Evolutionary conservation across 768 basidiomycete genomes (phyloP).

Genomic region (Clitopilus passeckerianus): DNA sequence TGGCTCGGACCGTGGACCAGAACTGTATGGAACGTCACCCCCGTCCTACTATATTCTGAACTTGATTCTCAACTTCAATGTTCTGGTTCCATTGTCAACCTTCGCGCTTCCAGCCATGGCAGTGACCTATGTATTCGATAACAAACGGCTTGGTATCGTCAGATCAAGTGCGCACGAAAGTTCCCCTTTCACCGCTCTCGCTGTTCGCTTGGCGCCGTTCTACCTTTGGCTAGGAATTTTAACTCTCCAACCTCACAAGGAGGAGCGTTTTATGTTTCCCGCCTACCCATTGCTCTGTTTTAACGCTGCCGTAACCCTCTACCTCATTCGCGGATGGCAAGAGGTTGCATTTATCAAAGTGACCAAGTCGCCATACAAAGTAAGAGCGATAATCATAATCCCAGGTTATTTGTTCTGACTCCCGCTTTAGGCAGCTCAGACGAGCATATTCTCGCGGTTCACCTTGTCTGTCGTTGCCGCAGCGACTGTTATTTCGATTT

Average conservation of each 20-base stretch:
- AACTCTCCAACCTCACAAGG: conserved; percentile 86
- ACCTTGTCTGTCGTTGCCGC: conserved; percentile 68
- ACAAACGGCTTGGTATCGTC: conserved; percentile 62
- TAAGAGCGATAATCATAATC: conserved; percentile 28
- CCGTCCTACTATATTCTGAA: conserved; percentile 85
- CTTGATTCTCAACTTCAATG: conserved; percentile 92
- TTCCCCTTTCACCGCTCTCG: conserved; percentile 76
- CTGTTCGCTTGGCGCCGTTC: conserved; percentile 76
- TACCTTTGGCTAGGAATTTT: conserved; percentile 90
- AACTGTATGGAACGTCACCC: conserved; percentile 89
- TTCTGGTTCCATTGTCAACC: conserved; percentile 76
- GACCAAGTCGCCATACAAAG: conserved; percentile 84
- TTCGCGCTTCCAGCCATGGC: conserved; percentile 73
- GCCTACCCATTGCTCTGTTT: conserved; percentile 89
- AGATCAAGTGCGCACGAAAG: conserved; percentile 52
- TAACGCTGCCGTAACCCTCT: conserved; percentile 88
- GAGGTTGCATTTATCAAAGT: conserved; percentile 69
- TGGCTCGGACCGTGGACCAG: conserved; percentile 73
- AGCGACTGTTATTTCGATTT: conserved; percentile 66
- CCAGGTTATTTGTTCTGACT: neutral
- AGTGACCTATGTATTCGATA: conserved; percentile 72
- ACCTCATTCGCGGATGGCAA: conserved; percentile 82
- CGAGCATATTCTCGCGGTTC: conserved; percentile 68
- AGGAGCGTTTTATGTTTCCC: conserved; percentile 98
- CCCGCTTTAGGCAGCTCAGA: conserved; percentile 62